These are phyloP conservation scores for Blumeria graminis DNA, from an alignment of 2,329 filamentous ascomycete genomes.

Conservation along the genomic window DNA sequence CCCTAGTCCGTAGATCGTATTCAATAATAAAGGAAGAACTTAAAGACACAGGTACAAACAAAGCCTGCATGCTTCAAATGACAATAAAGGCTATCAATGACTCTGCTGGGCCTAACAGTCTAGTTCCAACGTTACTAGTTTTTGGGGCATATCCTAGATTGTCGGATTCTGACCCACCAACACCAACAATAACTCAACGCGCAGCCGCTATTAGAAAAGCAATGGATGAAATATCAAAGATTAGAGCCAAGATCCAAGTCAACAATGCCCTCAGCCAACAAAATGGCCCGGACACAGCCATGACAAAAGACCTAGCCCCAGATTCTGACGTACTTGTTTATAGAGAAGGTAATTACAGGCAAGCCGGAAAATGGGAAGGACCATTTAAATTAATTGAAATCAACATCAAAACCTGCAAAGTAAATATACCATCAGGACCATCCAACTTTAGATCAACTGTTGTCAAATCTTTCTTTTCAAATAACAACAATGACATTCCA, in stretches of 20 bases:
- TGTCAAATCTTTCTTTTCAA: background rate
- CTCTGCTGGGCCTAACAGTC: background rate
- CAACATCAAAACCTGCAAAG: background rate
- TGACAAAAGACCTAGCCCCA: background rate
- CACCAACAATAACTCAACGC: background rate
- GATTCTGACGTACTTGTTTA: constrained; percentile 2
- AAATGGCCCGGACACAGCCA: constrained; percentile 1
- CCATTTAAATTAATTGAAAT: constrained; percentile 1
- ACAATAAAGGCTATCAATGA: background rate
- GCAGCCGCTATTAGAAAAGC: constrained; percentile 2
- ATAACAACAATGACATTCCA: background rate
- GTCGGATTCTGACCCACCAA: background rate
- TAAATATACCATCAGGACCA: background rate
- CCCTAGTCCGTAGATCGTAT: background rate
- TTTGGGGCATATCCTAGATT: constrained; percentile 1
- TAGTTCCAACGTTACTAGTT: background rate
- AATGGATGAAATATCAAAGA: constrained; percentile 2
- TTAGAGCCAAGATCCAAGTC: background rate
- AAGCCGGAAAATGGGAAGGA: background rate
- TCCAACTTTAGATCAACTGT: background rate
- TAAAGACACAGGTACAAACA: no score
- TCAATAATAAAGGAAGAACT: no score
- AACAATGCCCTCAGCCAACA: background rate
- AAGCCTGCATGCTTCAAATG: background rate
- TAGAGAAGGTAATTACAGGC: constrained; percentile 1